A percentile compares a stretch with the other conserved stretches of the same genome.
Conservation (phyloP, 495 filamentous ascomycete genomes). For the Darksidea phi region DNA sequence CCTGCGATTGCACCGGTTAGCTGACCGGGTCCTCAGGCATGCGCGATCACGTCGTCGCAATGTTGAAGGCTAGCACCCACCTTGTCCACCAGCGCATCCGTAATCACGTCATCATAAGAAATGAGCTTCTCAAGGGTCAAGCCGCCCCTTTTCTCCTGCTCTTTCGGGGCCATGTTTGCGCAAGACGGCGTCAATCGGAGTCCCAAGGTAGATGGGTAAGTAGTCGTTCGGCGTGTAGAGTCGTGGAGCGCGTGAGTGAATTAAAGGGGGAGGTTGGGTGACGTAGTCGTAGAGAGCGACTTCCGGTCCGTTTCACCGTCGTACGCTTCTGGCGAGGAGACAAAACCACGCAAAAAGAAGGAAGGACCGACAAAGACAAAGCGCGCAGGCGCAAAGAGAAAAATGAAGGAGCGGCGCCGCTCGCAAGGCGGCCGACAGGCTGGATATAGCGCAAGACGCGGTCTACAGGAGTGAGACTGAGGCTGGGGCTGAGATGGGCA, state of each 20-base stretch:
- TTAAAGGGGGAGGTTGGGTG: slow-evolving; percentile 38
- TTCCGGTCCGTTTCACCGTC: not conserved
- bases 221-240: not conserved
- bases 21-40: slow-evolving; percentile 31
- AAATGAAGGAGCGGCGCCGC: slow-evolving; percentile 26
- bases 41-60: not conserved
- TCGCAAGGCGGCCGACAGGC: not conserved
- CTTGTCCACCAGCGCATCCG: slow-evolving; percentile 92
- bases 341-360: slow-evolving; percentile 1
- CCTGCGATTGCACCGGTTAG: slow-evolving; percentile 51
- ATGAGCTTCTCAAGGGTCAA: slow-evolving; percentile 83
- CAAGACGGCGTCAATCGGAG: not conserved
- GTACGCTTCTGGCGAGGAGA: slow-evolving; percentile 7
- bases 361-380: slow-evolving; percentile 9
- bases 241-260: not conserved
- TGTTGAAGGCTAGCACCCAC: slow-evolving; percentile 55
- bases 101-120: slow-evolving; percentile 93
- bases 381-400: slow-evolving; percentile 6
- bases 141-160: slow-evolving; percentile 58
- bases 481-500: slow-evolving; percentile 3
- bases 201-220: not conserved
- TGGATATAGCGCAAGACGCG: slow-evolving; percentile 11
- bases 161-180: slow-evolving; percentile 27
- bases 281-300: slow-evolving; percentile 24
- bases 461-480: slow-evolving; percentile 9